These are phyloP conservation scores for Samsoniella hepiali DNA, from an alignment of 2,329 filamentous ascomycete species.

Conservation along the genomic window DNA sequence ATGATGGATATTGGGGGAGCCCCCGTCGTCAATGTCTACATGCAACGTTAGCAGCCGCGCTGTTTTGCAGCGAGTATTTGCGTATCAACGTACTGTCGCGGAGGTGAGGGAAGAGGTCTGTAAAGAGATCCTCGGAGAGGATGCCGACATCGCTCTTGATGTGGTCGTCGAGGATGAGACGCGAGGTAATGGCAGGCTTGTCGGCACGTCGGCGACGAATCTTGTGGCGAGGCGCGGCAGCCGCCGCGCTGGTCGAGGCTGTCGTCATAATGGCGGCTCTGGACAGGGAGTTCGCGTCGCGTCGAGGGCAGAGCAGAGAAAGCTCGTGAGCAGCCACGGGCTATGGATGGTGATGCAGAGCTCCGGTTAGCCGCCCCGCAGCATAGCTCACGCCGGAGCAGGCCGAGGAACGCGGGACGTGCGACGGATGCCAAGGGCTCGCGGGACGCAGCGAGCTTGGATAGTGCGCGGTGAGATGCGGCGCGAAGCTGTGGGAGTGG, in stretches of 20 bases:
- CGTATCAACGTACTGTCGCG: conserved; percentile 44
- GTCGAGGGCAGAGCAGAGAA: neutral
- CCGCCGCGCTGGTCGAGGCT: conserved; percentile 26
- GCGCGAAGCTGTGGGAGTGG: neutral
- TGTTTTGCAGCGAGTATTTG: neutral
- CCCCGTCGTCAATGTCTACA: conserved; percentile 34
- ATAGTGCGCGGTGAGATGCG: neutral
- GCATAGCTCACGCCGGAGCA: conserved; percentile 16
- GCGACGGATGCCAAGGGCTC: neutral
- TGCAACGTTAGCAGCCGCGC: neutral
- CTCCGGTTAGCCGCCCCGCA: conserved; percentile 17
- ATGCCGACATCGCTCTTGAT: conserved; percentile 82
- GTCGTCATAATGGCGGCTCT: conserved; percentile 21
- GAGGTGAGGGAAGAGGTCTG: conserved; percentile 70
- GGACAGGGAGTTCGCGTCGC: conserved; percentile 9
- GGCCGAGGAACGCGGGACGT: conserved; percentile 13
- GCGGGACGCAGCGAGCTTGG: neutral
- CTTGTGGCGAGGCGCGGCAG: conserved; percentile 35
- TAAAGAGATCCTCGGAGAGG: conserved; percentile 80
- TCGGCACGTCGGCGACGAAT: conserved; percentile 58
- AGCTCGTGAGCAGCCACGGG: neutral
- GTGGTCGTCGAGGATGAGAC: conserved; percentile 79
- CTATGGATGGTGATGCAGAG: conserved; percentile 10
- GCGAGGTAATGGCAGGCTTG: conserved; percentile 73
- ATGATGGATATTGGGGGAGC: conserved; percentile 50